A percentile compares a stretch with the other conserved stretches of the same genome.
Conservation (phyloP, 2,329 filamentous ascomycete genomes). For the Aspergillus eucalypticola region DNA sequence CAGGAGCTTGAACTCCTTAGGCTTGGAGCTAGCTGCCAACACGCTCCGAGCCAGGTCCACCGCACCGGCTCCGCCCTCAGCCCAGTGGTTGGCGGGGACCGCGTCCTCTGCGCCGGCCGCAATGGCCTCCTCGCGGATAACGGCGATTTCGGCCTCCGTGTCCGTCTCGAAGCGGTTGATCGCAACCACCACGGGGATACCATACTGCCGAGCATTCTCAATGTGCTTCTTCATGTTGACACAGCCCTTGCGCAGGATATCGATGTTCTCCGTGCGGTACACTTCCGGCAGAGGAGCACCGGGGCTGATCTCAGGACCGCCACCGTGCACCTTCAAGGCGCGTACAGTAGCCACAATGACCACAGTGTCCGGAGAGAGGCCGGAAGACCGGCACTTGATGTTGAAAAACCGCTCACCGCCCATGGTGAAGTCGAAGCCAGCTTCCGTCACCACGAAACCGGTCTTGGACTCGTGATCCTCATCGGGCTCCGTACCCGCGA, state of each 20-base stretch:
- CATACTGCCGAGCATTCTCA: slow-evolving; percentile 81
- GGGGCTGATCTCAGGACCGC: slow-evolving; percentile 88
- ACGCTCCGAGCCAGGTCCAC: slow-evolving; percentile 85
- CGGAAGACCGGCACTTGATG: slow-evolving; percentile 97
- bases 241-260: slow-evolving; percentile 84
- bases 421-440: slow-evolving; percentile 99
- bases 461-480: slow-evolving; percentile 80
- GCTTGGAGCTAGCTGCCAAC: slow-evolving; percentile 76
- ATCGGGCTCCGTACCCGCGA: slow-evolving; percentile 88
- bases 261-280: slow-evolving; percentile 91
- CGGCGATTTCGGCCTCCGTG: slow-evolving; percentile 85
- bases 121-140: slow-evolving; percentile 86
- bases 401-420: slow-evolving; percentile 99
- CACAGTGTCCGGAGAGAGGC: slow-evolving; percentile 87
- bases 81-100: slow-evolving; percentile 94
- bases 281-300: slow-evolving; percentile 82
- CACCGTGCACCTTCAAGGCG: slow-evolving; percentile 94
- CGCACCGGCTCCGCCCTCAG: slow-evolving; percentile 87
- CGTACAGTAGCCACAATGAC: slow-evolving; percentile 95
- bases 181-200: slow-evolving; percentile 90
- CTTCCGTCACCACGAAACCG: slow-evolving; percentile 94
- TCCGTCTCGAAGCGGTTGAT: slow-evolving; percentile 97
- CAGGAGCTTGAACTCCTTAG: slow-evolving; percentile 83
- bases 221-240: slow-evolving; percentile 97
- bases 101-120: slow-evolving; percentile 92